phyloP scores from a whole-genome alignment of 1,139 yeast species.

The Arxiozyma bovina region DNA sequence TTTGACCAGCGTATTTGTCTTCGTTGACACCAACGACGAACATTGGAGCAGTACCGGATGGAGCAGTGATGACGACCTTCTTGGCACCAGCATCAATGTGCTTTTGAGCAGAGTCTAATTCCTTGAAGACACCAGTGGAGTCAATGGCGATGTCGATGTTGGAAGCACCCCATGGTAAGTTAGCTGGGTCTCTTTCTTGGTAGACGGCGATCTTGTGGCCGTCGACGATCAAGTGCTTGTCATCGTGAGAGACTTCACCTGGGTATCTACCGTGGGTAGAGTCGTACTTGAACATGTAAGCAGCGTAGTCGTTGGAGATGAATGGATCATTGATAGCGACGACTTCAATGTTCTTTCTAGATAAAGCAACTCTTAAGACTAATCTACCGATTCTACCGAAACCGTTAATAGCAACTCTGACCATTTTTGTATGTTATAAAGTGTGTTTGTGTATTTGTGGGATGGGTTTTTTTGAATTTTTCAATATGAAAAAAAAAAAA shows the following conservation, averaged over 20 bases:
- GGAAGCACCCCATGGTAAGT: conserved; percentile 73
- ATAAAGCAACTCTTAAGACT: conserved; percentile 67
- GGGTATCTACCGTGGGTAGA: conserved; percentile 73
- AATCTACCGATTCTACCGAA: conserved; percentile 85
- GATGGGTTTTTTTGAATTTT: neutral
- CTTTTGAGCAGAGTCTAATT: conserved; percentile 66
- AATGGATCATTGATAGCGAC: conserved; percentile 81
- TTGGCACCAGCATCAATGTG: conserved; percentile 84
- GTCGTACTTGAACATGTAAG: conserved; percentile 85
- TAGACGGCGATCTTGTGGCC: conserved; percentile 59
- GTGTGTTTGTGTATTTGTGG: neutral
- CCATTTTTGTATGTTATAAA: conserved; percentile 1
- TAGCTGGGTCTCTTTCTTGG: conserved; percentile 76
- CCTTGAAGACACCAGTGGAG: conserved; percentile 85
- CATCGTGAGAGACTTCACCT: conserved; percentile 62
- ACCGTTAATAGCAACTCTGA: conserved; percentile 74
- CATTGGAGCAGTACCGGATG: conserved; percentile 83
- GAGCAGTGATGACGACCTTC: conserved; percentile 81
- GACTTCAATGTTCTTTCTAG: conserved; percentile 61
- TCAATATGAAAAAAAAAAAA: neutral
- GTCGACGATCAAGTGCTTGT: conserved; percentile 53
- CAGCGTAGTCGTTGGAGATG: conserved; percentile 74
- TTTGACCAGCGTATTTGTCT: conserved; percentile 59
- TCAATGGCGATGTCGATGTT: conserved; percentile 75
- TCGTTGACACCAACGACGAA: conserved; percentile 82